These are phyloP conservation scores for Globisporangium irregulare DNA, from an alignment of 352 stramenopile genomes.

Conservation along the genomic window DNA sequence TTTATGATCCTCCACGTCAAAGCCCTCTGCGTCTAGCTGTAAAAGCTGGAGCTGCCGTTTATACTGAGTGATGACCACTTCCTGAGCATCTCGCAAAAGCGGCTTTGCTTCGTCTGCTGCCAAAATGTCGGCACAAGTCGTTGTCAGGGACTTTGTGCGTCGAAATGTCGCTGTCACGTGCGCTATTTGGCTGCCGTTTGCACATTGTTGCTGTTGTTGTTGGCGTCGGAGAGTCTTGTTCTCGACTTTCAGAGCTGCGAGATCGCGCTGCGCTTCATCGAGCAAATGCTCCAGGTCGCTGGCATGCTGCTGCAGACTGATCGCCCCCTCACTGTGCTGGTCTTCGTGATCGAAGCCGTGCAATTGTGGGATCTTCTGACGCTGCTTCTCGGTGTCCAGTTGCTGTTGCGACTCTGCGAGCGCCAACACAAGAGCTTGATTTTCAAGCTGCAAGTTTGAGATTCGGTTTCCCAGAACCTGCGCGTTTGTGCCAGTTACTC, in stretches of 20 bases:
- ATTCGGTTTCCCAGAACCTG: conserved; percentile 20
- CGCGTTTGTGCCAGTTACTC: conserved; percentile 1
- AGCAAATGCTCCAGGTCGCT: conserved; percentile 24
- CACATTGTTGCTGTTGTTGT: not conserved
- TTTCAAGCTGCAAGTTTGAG: conserved; percentile 13
- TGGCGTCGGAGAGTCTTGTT: conserved; percentile 32
- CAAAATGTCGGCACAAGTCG: conserved; percentile 16
- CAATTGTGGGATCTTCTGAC: not conserved
- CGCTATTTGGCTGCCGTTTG: not conserved
- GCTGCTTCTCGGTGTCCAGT: not conserved
- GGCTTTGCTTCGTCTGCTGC: conserved; percentile 5
- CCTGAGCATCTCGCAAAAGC: not conserved
- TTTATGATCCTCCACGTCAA: not conserved
- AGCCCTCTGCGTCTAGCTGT: not conserved
- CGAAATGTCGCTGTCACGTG: not conserved
- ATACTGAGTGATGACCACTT: not conserved
- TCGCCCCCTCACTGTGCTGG: not conserved
- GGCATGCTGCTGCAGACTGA: conserved; percentile 16
- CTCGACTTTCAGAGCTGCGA: conserved; percentile 32
- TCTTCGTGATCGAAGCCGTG: not conserved
- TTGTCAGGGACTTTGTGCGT: conserved; percentile 9
- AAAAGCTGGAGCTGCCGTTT: not conserved
- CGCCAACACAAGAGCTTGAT: conserved; percentile 10
- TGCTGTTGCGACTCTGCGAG: not conserved
- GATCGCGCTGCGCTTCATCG: conserved; percentile 31